Base-by-base conservation (phyloP, 2,329 filamentous ascomycete species). In the Alternaria brassicicola region DNA sequence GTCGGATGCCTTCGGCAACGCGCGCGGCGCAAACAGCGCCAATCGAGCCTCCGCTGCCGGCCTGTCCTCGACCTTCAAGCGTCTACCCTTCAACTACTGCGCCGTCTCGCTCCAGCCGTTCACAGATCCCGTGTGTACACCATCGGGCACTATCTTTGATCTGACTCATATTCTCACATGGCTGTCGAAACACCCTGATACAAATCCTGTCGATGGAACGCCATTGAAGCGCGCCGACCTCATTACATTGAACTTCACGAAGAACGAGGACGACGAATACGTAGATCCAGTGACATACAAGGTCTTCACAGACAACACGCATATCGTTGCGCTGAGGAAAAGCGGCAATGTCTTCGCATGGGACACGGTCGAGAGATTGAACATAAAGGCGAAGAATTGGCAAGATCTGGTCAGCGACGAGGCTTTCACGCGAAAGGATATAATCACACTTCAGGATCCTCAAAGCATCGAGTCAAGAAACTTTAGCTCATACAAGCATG, bases 251-350 rank as follows among this genome's bases (percentile, higher is more conserved):
- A 89, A 93, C 74, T 97, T 98, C 78, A 86, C 91, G 59, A 93
- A 94, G 76, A 99, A 98, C 77, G 91, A 93, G 52, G 90, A 93
- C 61, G 90, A 87, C 52, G 95, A 98, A 69, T 91, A 95, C 71
- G 92, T 98, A 63, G 95, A 99, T 71, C 96, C 95, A 0, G 94
- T 99, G 45, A 97, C 93, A 0, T 98, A 91, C 83, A 99, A 99
- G 78, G 91, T 96, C 39, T 92, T 99, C 72, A 99, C 95, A 45
- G 93, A 99, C 76, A 98, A 98, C 78, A 98, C 95, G 4, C 95
- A 98, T 78, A 92, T 99, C 57, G 92, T 98, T 43, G 94, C 93
- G 15, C 84, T 99, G 63, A 85, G 88, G 56, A 90, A 84, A 54
- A 94, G 93, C 57, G 94, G 94, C 48, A 99, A 99, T 78, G 95